Evolutionary conservation across 345 rosid genomes (phyloP).

Genomic region (Fremontodendron californicum): DNA sequence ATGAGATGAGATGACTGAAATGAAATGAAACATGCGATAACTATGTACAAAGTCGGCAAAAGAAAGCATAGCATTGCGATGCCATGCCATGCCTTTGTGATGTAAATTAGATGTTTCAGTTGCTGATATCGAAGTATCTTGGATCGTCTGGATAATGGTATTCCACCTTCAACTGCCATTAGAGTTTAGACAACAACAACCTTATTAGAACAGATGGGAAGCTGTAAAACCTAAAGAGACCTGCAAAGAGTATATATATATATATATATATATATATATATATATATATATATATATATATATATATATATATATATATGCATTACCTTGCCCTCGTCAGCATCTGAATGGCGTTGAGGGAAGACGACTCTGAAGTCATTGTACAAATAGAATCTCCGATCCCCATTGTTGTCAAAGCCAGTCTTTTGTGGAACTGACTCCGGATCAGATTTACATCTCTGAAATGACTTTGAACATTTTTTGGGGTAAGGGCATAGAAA

Average conservation of each 20-base stretch:
- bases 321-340: slow-evolving; percentile 95
- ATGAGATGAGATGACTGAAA: slow-evolving; percentile 22
- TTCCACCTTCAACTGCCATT: slow-evolving; percentile 79
- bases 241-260: no score
- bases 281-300: no score
- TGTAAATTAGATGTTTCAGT: slow-evolving; percentile 29
- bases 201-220: slow-evolving; percentile 8
- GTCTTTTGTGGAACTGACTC: slow-evolving; percentile 35
- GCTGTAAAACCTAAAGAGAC: neutral
- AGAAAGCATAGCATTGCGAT: no score
- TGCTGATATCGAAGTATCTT: slow-evolving; percentile 68
- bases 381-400: slow-evolving; percentile 76
- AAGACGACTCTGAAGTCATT: slow-evolving; percentile 86
- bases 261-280: neutral
- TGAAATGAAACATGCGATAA: slow-evolving; percentile 1
- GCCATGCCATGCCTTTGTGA: slow-evolving; percentile 4
- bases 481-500: slow-evolving; percentile 66
- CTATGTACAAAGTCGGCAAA: slow-evolving; percentile 28
- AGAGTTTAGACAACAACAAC: slow-evolving; percentile 2
- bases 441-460: slow-evolving; percentile 43
- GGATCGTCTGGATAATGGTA: slow-evolving; percentile 87
- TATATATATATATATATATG: neutral
- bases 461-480: slow-evolving; percentile 50
- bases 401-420: slow-evolving; percentile 35
- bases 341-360: slow-evolving; percentile 93